Conservation (phyloP, 2,329 filamentous ascomycete species). For the Calonectria crousiana region DNA sequence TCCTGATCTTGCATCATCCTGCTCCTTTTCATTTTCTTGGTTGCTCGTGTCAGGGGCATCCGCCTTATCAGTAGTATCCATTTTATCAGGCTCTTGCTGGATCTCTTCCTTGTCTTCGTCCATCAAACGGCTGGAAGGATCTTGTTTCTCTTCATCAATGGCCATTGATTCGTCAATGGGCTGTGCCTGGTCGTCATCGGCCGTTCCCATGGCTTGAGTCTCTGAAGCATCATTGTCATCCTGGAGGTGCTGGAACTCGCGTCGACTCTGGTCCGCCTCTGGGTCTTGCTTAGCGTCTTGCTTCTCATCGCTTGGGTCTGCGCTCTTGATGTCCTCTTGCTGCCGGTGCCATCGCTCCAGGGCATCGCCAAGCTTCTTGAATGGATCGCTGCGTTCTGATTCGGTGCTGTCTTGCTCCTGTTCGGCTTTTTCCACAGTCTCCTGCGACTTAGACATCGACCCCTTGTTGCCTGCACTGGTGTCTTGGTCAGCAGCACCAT, state of each 20-base stretch:
- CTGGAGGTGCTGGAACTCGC: constrained; percentile 94
- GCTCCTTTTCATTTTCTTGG: constrained; percentile 57
- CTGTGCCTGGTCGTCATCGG: constrained; percentile 87
- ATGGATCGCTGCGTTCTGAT: constrained; percentile 72
- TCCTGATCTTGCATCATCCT: constrained; percentile 69
- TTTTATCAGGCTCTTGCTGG: constrained; percentile 59
- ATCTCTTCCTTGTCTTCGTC: constrained; percentile 66
- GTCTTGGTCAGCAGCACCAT: constrained; percentile 73
- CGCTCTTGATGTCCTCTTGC: constrained; percentile 82
- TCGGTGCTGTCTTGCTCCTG: constrained; percentile 59
- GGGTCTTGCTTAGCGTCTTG: constrained; percentile 60
- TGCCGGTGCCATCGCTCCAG: constrained; percentile 94
- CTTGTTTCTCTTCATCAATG: constrained; percentile 77
- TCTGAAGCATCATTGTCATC: constrained; percentile 87
- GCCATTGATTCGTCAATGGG: constrained; percentile 91
- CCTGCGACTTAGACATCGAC: constrained; percentile 60
- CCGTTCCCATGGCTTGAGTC: constrained; percentile 89
- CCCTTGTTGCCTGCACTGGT: constrained; percentile 74
- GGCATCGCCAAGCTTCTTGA: constrained; percentile 94
- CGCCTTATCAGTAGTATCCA: constrained; percentile 53
- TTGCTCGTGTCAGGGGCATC: constrained; percentile 55
- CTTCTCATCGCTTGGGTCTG: constrained; percentile 55
- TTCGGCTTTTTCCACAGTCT: constrained; percentile 61
- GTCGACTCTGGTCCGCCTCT: constrained; percentile 71
- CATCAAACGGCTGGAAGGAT: constrained; percentile 60